Evolutionary conservation across 148 eudicot species (phyloP).

Genomic region (Vaccinium macrocarpon): DNA sequence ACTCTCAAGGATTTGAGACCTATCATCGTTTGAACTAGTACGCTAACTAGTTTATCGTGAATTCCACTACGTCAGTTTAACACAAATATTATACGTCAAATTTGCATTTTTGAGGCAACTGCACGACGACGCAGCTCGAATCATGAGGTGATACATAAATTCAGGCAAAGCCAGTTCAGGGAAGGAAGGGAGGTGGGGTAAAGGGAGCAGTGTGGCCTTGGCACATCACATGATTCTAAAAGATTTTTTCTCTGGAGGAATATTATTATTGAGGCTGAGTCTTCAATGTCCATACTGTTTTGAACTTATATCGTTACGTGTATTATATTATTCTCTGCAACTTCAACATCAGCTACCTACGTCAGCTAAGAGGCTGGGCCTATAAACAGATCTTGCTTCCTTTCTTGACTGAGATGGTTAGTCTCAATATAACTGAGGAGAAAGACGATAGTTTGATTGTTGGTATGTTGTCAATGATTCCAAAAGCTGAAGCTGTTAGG

Average conservation of each 20-base stretch:
- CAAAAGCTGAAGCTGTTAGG: background rate
- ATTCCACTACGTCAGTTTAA: no score
- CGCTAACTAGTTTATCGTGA: no score
- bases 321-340: background rate
- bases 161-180: background rate
- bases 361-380: background rate
- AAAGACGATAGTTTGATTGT: background rate
- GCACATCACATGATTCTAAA: background rate
- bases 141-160: background rate
- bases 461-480: background rate
- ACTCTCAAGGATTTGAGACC: no score
- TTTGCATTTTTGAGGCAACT: background rate
- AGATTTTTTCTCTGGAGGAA: background rate
- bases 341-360: background rate
- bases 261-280: background rate
- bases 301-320: background rate
- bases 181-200: background rate
- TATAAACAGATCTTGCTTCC: background rate
- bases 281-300: background rate
- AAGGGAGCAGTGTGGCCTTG: background rate
- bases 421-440: background rate
- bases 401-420: background rate
- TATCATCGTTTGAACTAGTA: no score
- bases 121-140: background rate
- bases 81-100: background rate